A percentile compares a stretch with the other conserved stretches of the same genome.
Evolutionary conservation across 2,329 filamentous ascomycete genomes (phyloP).

Genomic region (Helotiales sp.): DNA sequence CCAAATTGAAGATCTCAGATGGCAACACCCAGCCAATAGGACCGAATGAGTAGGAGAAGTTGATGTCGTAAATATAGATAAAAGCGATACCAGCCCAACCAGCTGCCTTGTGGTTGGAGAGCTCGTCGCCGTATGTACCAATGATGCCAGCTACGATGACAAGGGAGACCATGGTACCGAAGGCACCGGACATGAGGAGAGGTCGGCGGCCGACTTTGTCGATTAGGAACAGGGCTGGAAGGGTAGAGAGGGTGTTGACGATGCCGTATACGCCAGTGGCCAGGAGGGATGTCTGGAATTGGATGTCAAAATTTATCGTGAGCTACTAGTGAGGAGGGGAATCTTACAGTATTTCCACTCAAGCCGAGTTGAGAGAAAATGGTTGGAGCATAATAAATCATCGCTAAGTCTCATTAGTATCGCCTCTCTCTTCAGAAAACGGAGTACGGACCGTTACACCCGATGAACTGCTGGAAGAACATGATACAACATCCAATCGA

Average conservation of each 20-base stretch:
- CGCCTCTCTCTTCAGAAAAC: background rate
- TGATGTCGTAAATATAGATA: constrained; percentile 54
- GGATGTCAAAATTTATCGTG: no score
- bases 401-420: constrained; percentile 3
- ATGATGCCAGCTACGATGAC: constrained; percentile 56
- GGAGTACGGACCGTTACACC: constrained; percentile 16
- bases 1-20: constrained; percentile 58
- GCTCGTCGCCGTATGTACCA: constrained; percentile 47
- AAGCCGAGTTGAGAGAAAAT: constrained; percentile 48
- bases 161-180: constrained; percentile 52
- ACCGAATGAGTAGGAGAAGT: constrained; percentile 33
- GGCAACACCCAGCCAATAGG: constrained; percentile 57
- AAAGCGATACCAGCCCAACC: constrained; percentile 61
- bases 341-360: constrained; percentile 38
- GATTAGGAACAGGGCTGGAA: constrained; percentile 39
- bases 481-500: constrained; percentile 27
- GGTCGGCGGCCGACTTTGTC: constrained; percentile 38
- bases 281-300: constrained; percentile 42
- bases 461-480: constrained; percentile 38
- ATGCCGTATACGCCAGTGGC: constrained; percentile 60
- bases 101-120: constrained; percentile 46
- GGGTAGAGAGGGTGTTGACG: constrained; percentile 48
- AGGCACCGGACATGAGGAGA: constrained; percentile 44
- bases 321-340: background rate
- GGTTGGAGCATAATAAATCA: constrained; percentile 43